These are phyloP conservation scores for Rhynchospora breviuscula DNA, from an alignment of 176 grass and related monocot genomes.

Conservation along the genomic window DNA sequence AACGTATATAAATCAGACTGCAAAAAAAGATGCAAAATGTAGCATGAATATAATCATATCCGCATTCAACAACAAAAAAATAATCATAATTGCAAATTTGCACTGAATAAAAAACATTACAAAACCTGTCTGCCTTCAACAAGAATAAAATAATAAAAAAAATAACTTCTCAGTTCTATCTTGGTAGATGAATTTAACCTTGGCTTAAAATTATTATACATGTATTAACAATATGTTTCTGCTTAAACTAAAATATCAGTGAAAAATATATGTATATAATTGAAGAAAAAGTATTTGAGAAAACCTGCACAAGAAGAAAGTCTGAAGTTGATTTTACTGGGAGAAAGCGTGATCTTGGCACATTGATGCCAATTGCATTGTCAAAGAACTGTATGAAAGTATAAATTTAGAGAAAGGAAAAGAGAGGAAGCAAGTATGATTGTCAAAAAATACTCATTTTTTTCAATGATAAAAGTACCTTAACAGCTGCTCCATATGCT, in stretches of 20 bases:
- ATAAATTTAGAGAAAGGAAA: neutral
- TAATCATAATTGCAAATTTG: neutral
- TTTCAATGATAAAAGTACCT: conserved; percentile 39
- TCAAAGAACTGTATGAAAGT: conserved; percentile 72
- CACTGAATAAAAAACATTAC: neutral
- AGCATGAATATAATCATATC: too few relatives aligned
- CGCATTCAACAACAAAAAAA: too few relatives aligned
- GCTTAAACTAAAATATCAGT: neutral
- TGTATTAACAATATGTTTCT: neutral
- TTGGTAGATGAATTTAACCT: neutral
- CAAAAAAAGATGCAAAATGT: conserved; percentile 3
- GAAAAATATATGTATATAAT: neutral
- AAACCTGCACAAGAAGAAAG: conserved; percentile 84
- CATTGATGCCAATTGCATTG: conserved; percentile 68
- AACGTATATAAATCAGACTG: conserved; percentile 94
- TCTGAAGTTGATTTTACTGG: conserved; percentile 90
- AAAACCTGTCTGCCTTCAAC: neutral
- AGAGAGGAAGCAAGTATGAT: neutral
- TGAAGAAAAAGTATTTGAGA: neutral
- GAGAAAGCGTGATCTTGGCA: conserved; percentile 83
- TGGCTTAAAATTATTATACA: neutral
- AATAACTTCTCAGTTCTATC: neutral
- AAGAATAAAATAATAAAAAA: neutral
- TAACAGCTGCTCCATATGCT: conserved; percentile 84
- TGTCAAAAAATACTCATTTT: neutral